phyloP scores from a whole-genome alignment of 1,139 yeast species.

The Arxiozyma slooffiae region DNA sequence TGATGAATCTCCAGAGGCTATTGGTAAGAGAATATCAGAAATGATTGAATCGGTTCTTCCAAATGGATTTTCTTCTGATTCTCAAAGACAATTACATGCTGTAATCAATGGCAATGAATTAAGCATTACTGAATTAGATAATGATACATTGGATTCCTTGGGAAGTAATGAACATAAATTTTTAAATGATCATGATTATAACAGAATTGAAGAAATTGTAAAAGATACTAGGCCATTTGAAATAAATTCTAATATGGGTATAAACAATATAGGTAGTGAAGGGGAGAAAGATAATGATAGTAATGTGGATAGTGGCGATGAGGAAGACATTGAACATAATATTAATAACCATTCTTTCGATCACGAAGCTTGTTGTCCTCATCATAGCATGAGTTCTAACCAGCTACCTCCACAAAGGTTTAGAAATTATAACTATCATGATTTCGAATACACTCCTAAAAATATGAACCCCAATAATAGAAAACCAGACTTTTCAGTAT shows the following conservation, averaged over 20 bases:
- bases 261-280: background rate
- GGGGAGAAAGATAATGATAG: background rate
- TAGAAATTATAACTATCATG: slow-evolving; percentile 15
- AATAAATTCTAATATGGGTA: background rate
- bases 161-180: slow-evolving; percentile 2
- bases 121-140: slow-evolving; percentile 14
- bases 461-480: slow-evolving; percentile 5
- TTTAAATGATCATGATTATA: background rate
- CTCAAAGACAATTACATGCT: slow-evolving; percentile 20
- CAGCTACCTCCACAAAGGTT: slow-evolving; percentile 7
- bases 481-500: slow-evolving; percentile 24
- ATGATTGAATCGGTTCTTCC: slow-evolving; percentile 27
- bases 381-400: slow-evolving; percentile 8
- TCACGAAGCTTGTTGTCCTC: slow-evolving; percentile 12
- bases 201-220: slow-evolving; percentile 2
- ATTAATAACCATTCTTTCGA: background rate
- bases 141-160: background rate
- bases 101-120: slow-evolving; percentile 21
- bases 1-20: slow-evolving; percentile 23
- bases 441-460: slow-evolving; percentile 14
- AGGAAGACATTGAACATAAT: slow-evolving; percentile 5
- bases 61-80: slow-evolving; percentile 20
- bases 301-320: background rate
- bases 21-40: slow-evolving; percentile 25
- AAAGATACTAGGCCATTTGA: background rate